These are phyloP conservation scores for Pythium sp. DNA, from an alignment of 352 stramenopile genomes.

Conservation along the genomic window DNA sequence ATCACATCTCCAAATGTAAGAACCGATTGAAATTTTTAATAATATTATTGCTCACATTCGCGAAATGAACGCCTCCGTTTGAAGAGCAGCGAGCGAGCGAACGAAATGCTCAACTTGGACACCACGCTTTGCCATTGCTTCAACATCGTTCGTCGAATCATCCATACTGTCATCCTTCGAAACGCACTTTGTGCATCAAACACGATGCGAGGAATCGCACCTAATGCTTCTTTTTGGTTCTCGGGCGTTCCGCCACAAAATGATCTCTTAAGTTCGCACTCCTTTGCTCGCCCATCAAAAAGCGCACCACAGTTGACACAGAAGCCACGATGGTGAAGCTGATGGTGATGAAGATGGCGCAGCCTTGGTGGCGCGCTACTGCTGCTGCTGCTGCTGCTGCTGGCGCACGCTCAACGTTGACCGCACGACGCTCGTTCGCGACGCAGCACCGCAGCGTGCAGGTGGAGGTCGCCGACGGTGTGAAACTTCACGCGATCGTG, in stretches of 20 bases:
- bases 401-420: not conserved
- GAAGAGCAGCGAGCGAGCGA: no score
- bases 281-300: not conserved
- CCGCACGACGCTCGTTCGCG: constrained; percentile 14
- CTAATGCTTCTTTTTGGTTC: not conserved
- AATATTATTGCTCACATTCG: not conserved
- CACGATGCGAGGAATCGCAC: no score
- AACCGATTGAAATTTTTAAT: not conserved
- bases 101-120: no score
- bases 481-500: constrained; percentile 50
- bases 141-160: no score
- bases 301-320: constrained; percentile 1
- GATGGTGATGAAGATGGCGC: constrained; percentile 3
- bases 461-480: constrained; percentile 32
- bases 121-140: no score
- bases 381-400: not conserved
- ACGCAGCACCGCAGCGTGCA: constrained; percentile 30
- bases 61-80: not conserved
- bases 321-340: constrained; percentile 7
- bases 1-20: not conserved
- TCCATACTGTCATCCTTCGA: no score
- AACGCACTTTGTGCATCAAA: no score
- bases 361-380: not conserved
- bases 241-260: not conserved
- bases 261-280: not conserved